These are phyloP conservation scores for Solanum tarapatanum DNA, from an alignment of 257 asterid species.

Conservation along the genomic window DNA sequence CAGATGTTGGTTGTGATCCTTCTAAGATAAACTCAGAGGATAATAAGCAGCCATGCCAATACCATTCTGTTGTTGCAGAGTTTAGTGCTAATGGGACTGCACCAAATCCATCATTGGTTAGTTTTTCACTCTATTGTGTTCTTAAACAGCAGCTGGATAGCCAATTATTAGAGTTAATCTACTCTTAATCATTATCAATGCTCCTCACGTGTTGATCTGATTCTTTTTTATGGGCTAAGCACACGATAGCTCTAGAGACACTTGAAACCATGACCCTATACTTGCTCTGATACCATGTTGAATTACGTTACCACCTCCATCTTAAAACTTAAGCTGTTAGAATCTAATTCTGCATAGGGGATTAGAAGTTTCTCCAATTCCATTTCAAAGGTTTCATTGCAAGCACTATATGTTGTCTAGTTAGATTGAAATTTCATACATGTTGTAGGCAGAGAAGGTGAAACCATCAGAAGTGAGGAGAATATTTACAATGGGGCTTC, in stretches of 20 bases:
- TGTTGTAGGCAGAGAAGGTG: constrained; percentile 42
- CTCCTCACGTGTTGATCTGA: background rate
- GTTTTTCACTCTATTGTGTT: background rate
- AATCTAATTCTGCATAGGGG: background rate
- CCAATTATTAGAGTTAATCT: background rate
- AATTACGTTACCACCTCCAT: background rate
- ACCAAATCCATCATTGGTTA: constrained; percentile 57
- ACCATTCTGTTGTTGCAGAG: constrained; percentile 63
- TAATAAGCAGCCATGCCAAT: constrained; percentile 46
- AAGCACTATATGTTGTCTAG: background rate
- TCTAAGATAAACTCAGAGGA: constrained; percentile 43
- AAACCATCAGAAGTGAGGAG: constrained; percentile 60
- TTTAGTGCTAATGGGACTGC: constrained; percentile 70
- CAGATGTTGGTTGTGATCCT: constrained; percentile 84
- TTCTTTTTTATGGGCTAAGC: background rate
- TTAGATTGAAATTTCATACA: background rate
- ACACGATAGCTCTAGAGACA: too few species aligned
- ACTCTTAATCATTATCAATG: too few species aligned
- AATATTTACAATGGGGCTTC: constrained; percentile 77
- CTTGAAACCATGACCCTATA: background rate
- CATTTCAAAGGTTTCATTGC: background rate
- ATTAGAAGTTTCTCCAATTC: background rate
- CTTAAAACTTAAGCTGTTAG: background rate
- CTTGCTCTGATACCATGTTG: background rate
- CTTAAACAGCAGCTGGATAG: background rate